phyloP scores from a whole-genome alignment of 169 alveolate genomes.

The Pseudocohnilembus persalinus region DNA sequence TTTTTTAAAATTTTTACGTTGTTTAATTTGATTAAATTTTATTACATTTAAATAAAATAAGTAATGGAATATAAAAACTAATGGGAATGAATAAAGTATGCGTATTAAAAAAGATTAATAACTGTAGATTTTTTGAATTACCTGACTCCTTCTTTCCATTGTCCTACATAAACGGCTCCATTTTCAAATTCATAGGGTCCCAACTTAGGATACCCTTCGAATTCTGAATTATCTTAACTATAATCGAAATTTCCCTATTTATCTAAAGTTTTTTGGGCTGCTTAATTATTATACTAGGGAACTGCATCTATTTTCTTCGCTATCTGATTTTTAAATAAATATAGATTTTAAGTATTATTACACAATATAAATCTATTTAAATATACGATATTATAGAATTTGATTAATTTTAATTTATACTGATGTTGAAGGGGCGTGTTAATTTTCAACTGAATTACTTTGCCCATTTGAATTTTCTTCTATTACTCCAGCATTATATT shows the following conservation, averaged over 20 bases:
- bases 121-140: constrained; percentile 5
- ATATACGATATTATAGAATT: too few relatives aligned
- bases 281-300: constrained; percentile 17
- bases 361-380: not conserved
- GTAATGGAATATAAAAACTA: too few relatives aligned
- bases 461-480: not conserved
- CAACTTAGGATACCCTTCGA: constrained; percentile 15
- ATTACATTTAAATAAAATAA: not conserved
- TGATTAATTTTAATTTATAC: not conserved
- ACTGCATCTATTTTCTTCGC: constrained; percentile 23
- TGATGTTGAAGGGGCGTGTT: not conserved
- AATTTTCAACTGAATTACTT: not conserved
- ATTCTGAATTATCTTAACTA: constrained; percentile 33
- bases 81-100: not conserved
- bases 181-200: constrained; percentile 47
- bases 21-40: not conserved
- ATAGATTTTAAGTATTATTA: too few relatives aligned
- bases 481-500: not conserved
- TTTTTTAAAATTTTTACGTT: constrained; percentile 22
- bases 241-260: constrained; percentile 23
- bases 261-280: constrained; percentile 12
- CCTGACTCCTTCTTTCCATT: constrained; percentile 47
- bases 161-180: constrained; percentile 39
- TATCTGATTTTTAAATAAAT: not conserved
- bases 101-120: too few relatives aligned